phyloP scores from a whole-genome alignment of 805 yeast genomes.

The Kuraishia piskuri region DNA sequence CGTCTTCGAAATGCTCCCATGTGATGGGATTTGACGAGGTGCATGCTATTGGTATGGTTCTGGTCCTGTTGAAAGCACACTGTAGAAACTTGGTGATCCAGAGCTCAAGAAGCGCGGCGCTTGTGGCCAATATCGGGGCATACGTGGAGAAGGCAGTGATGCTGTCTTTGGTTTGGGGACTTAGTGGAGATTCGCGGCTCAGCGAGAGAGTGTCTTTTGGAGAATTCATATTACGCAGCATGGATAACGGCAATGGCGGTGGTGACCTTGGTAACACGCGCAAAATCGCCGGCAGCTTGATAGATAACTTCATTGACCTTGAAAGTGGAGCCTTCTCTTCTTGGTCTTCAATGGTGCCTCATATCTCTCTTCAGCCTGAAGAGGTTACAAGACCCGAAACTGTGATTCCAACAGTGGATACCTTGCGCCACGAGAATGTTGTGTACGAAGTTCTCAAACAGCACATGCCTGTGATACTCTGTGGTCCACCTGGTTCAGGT shows the following conservation, averaged over 20 bases:
- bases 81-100: conserved; percentile 18
- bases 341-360: conserved; percentile 31
- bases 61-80: conserved; percentile 29
- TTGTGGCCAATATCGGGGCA: conserved; percentile 10
- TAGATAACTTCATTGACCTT: background rate
- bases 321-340: background rate
- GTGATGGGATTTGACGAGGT: conserved; percentile 38
- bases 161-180: conserved; percentile 49
- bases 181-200: conserved; percentile 46
- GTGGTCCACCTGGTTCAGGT: conserved; percentile 98
- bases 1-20: conserved; percentile 23
- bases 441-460: conserved; percentile 48
- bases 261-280: no score
- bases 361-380: conserved; percentile 42
- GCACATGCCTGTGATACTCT: conserved; percentile 56
- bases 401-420: conserved; percentile 75
- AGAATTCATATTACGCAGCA: conserved; percentile 12
- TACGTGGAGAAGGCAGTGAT: conserved; percentile 26
- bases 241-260: background rate
- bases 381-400: conserved; percentile 52
- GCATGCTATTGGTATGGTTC: conserved; percentile 30
- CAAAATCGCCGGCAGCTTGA: background rate
- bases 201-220: conserved; percentile 31
- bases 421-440: conserved; percentile 55
- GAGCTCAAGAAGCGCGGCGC: conserved; percentile 1